Evolutionary conservation across 2,329 filamentous ascomycete species (phyloP), one percentile per base, ranked within the genome.

Genomic region (Cytospora piceicola): DNA sequence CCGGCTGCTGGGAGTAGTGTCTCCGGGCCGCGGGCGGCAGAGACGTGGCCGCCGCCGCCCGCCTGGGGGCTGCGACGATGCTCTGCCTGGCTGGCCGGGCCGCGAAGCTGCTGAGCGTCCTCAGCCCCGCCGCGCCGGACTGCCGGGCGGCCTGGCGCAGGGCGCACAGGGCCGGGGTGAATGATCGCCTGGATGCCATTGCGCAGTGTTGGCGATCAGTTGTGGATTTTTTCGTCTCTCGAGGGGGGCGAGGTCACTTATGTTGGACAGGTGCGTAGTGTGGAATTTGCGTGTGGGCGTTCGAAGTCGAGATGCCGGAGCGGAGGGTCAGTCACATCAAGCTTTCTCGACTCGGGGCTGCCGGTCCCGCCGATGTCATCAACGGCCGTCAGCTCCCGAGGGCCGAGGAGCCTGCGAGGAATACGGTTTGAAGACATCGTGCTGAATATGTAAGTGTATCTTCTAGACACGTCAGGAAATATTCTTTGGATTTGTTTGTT

Each of bases 1-100:
- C 56, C 4, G 66, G 58, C 64, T 72, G 69, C 7, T 63, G 30
- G 39, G 55, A 46, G 39, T 75, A 46, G 30, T 75, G 78, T 42
- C 61, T 32, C 54, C 54, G 42, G 27, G 22, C n/a, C 30, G 39
- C 22, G 29, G 12, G 59, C 30, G 36, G 39, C 27, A 29, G 36
- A n/a, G 56, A n/a, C 53, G 51, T 22, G 12, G 57, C 53, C 14
- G 14, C 32, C 7, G 34, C 52, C 27, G 22, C 1, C 30, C 29
- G 8, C 32, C 17, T 30, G 7, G 59, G 49, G 32, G 14, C n/a
- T n/a, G 27, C 49, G 17, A 56, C 20, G 27, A 24, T 29, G 32
- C 15, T 36, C 39, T 12, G 27, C 7, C 30, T 2, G 36, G 27
- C 15, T 32, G 51, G 15, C 5, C 2, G 36, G 14, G 34, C 39